Percentiles rank a stretch among this genome's conserved stretches.
phyloP scores from a whole-genome alignment of 768 basidiomycete genomes.

The Aureoboletus auriporus region DNA sequence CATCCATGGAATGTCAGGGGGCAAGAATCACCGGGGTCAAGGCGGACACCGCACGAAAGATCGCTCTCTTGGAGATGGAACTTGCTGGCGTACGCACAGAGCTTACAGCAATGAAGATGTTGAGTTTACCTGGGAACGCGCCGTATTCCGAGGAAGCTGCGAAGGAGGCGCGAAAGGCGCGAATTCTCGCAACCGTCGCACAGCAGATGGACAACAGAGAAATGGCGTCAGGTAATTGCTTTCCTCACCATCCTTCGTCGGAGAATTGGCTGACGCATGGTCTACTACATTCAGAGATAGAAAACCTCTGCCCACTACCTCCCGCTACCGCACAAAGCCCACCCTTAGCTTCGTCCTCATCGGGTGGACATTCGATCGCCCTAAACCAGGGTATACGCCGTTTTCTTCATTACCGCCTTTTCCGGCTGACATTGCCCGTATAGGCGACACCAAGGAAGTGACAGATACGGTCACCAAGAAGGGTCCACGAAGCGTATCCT shows the following conservation, averaged over 20 bases:
- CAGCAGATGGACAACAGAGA: background rate
- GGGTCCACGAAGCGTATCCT: too few relatives aligned
- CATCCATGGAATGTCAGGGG: slow-evolving; percentile 10
- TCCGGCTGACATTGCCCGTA: too few relatives aligned
- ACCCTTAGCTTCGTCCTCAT: background rate
- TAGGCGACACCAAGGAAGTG: too few relatives aligned
- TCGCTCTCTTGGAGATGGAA: slow-evolving; percentile 13
- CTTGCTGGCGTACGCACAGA: slow-evolving; percentile 7
- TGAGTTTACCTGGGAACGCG: background rate
- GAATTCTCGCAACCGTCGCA: background rate
- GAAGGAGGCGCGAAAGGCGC: slow-evolving; percentile 3
- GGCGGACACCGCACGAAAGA: slow-evolving; percentile 17
- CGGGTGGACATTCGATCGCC: background rate
- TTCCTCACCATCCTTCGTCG: background rate
- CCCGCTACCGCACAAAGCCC: too few relatives aligned
- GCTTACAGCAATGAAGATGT: slow-evolving; percentile 8
- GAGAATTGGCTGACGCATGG: background rate
- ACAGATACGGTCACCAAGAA: too few relatives aligned
- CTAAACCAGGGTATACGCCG: slow-evolving; percentile 5
- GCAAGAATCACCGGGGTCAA: slow-evolving; percentile 12
- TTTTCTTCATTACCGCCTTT: background rate
- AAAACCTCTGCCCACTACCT: too few relatives aligned
- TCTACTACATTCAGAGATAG: background rate
- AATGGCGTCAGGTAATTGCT: slow-evolving; percentile 3
- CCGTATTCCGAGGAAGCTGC: background rate